phyloP scores from a whole-genome alignment of 306 rosid species.

The Arachis hypogaea region DNA sequence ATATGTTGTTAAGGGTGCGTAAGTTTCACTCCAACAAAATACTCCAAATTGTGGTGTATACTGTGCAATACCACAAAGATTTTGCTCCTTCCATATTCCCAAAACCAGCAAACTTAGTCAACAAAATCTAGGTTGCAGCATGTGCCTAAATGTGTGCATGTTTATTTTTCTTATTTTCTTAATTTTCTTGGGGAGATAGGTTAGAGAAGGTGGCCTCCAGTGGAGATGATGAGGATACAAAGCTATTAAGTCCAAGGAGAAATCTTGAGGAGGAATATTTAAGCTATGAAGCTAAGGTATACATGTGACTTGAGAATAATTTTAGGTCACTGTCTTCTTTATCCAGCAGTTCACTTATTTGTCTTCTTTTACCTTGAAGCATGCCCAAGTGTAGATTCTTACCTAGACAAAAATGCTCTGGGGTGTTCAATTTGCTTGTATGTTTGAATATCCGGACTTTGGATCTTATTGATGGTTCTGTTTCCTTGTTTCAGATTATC shows the following conservation, averaged over 20 bases:
- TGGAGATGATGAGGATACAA: constrained; percentile 61
- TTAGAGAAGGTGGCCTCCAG: constrained; percentile 42
- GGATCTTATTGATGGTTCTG: constrained; percentile 10
- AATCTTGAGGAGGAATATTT: constrained; percentile 95
- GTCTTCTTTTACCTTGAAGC: constrained; percentile 14
- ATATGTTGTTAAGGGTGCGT: too few species aligned
- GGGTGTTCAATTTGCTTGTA: background rate
- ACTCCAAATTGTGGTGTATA: too few species aligned
- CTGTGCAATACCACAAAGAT: too few species aligned
- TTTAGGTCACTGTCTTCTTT: constrained; percentile 28
- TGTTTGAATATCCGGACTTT: constrained; percentile 15
- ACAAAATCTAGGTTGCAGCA: too few species aligned
- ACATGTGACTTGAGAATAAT: constrained; percentile 8
- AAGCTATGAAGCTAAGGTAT: constrained; percentile 85
- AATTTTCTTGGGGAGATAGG: constrained; percentile 57
- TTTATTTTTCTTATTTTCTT: constrained; percentile 20
- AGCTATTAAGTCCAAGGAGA: constrained; percentile 66
- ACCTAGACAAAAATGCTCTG: too few species aligned
- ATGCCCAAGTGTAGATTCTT: background rate
- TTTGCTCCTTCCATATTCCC: too few species aligned
- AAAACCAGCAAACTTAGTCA: too few species aligned
- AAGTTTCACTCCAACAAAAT: too few species aligned
- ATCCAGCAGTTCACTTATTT: constrained; percentile 9
- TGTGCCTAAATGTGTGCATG: background rate
- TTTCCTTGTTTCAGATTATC: constrained; percentile 70